Evolutionary conservation across 2,329 filamentous ascomycete species (phyloP).

Genomic region (Rachicladosporium sp.): DNA sequence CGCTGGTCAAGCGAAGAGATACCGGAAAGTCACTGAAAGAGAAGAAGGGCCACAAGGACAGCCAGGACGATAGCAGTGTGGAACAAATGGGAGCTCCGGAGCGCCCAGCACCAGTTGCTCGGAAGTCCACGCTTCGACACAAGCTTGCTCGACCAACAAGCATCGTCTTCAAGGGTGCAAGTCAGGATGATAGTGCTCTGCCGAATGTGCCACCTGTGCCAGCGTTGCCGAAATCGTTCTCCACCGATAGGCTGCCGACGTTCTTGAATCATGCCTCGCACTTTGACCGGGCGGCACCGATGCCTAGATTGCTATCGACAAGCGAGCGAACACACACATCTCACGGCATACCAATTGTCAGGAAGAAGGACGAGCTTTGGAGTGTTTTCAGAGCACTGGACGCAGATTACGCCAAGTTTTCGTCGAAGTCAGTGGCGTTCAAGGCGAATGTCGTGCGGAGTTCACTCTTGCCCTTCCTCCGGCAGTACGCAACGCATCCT

Average conservation of each 20-base stretch:
- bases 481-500: constrained; percentile 53
- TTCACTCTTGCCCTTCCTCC: constrained; percentile 64
- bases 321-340: no score
- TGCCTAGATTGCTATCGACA: constrained; percentile 28
- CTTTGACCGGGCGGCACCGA: constrained; percentile 27
- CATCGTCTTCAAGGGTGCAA: constrained; percentile 3
- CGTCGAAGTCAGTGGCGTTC: constrained; percentile 57
- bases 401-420: constrained; percentile 60
- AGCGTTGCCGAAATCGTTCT: constrained; percentile 36
- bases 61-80: constrained; percentile 1
- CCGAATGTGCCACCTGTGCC: constrained; percentile 24
- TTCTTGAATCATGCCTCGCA: constrained; percentile 23
- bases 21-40: constrained; percentile 7
- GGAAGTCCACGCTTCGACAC: constrained; percentile 4
- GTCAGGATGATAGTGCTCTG: constrained; percentile 1
- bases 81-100: background rate
- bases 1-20: constrained; percentile 6
- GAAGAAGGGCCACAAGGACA: constrained; percentile 7
- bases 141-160: constrained; percentile 4
- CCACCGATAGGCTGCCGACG: constrained; percentile 33
- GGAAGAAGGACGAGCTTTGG: constrained; percentile 59
- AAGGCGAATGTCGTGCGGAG: constrained; percentile 65
- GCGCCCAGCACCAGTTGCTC: constrained; percentile 1
- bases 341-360: constrained; percentile 10
- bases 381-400: constrained; percentile 55